Base-by-base conservation (phyloP, 2,329 filamentous ascomycete species). In the Huntiella moniliformis region DNA sequence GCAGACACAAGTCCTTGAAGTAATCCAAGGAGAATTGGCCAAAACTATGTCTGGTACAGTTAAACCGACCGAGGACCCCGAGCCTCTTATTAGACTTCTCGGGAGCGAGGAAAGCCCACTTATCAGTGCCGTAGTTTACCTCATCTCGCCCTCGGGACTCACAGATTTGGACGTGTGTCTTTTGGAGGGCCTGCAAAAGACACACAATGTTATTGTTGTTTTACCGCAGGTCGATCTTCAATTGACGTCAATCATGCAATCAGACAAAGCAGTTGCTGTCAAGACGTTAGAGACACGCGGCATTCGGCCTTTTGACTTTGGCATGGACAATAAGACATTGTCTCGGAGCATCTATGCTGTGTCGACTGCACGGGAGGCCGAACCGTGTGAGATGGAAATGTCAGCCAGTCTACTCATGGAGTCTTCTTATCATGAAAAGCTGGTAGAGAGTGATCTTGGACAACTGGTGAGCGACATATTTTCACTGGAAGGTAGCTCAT, bases 401-500 rank as follows among this genome's bases (percentile, higher is more conserved):
- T 88, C 96, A 58, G 88, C 87, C 13, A 94, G 85, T 55, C 67
- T 93, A 0, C 70, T 96, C 13, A 96, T 96, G 88, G 86, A 79
- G 47, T 79, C 87, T 1, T 82, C 91, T 55, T 96, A 95, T 57
- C 67, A 91, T 11, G 79, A 84, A 51, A 88, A 88, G 1, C 67
- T 95, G 4, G 63, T 82, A 3, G 62, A 73, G 0, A 91, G 85
- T 6, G 87, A 96, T 37, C 71, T 96, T 2, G 56, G 60, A 4
- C 60, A 64, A 6, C 66, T 96, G 1, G 72, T 93, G n/a, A 66
- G 75, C 6, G 73, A 74, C 13, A 64, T 95, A 0, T 87, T 96
- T 54, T 79, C 85, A 39, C 70, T 72, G 3, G 78, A 88, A 39
- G 86, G 82, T 33, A 73, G 86, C 34, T 71, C 82, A 3, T 87